phyloP scores from a whole-genome alignment of 176 grass and related monocot species.

The Oryza coarctata region DNA sequence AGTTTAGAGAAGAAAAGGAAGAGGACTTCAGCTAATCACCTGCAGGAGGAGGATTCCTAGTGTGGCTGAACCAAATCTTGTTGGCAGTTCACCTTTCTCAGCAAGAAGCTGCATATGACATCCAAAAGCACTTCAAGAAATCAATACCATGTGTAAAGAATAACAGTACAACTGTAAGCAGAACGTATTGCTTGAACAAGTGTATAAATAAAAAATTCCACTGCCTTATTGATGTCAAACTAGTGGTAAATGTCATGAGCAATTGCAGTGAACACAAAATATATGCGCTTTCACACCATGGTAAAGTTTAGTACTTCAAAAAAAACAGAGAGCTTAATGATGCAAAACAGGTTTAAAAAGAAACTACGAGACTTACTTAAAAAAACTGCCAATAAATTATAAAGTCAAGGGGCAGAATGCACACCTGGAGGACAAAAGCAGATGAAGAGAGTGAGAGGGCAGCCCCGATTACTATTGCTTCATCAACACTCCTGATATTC shows the following conservation, averaged over 20 bases:
- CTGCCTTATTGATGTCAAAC: not conserved
- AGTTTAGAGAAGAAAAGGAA: slow-evolving; percentile 3
- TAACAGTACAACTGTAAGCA: not conserved
- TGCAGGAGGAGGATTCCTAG: slow-evolving; percentile 95
- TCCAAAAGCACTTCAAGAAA: not conserved
- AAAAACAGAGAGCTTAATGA: not conserved
- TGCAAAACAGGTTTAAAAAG: not conserved
- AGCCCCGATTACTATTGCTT: slow-evolving; percentile 97
- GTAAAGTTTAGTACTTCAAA: not conserved
- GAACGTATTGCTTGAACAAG: not conserved
- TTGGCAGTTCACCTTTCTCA: slow-evolving; percentile 95
- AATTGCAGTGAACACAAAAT: not conserved
- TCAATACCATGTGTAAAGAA: not conserved
- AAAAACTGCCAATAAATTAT: not conserved
- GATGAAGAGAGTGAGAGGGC: slow-evolving; percentile 98
- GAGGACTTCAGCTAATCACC: slow-evolving; percentile 42
- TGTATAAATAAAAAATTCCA: not conserved
- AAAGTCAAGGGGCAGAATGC: not conserved
- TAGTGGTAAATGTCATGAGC: not conserved
- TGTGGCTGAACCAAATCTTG: slow-evolving; percentile 98
- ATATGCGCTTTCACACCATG: not conserved
- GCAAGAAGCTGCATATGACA: slow-evolving; percentile 80
- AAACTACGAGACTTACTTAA: not conserved
- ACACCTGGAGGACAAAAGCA: slow-evolving; percentile 99
- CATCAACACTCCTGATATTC: slow-evolving; percentile 94